Evolutionary conservation across 2,329 filamentous ascomycete species (phyloP).

Genomic region (Pseudogymnoascus sp.): DNA sequence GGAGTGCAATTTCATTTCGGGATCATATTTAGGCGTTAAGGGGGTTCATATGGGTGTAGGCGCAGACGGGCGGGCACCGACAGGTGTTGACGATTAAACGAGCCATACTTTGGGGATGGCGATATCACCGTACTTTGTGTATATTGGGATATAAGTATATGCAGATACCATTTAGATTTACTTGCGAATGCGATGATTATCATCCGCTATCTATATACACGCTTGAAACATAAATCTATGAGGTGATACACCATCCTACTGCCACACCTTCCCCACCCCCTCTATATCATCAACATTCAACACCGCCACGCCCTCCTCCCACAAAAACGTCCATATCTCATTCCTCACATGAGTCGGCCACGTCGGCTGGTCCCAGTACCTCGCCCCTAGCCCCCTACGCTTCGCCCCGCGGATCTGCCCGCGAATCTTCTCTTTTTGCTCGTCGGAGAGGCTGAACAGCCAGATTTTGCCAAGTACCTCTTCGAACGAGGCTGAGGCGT

Average conservation of each 20-base stretch:
- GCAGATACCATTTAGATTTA: slow-evolving; percentile 2
- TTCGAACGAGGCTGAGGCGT: slow-evolving; percentile 54
- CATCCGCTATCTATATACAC: background rate
- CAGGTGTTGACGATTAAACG: background rate
- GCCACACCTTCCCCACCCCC: background rate
- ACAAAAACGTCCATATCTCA: slow-evolving; percentile 48
- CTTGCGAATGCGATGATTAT: background rate
- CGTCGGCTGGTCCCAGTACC: slow-evolving; percentile 54
- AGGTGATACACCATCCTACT: background rate
- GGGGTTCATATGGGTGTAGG: background rate
- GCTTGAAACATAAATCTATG: background rate
- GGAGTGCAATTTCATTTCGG: background rate
- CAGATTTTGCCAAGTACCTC: slow-evolving; percentile 43
- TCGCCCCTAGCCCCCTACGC: slow-evolving; percentile 44
- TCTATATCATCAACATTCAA: slow-evolving; percentile 52
- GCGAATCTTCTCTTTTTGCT: slow-evolving; percentile 38
- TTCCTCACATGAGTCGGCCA: slow-evolving; percentile 51
- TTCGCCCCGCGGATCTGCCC: slow-evolving; percentile 43
- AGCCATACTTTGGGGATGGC: background rate
- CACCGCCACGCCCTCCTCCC: slow-evolving; percentile 51
- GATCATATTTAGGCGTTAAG: background rate
- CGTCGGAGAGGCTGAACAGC: slow-evolving; percentile 37
- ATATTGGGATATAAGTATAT: background rate
- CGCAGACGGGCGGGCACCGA: background rate
- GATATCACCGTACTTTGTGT: background rate